Percentiles rank a stretch among this genome's conserved stretches.
Evolutionary conservation across 768 basidiomycete genomes (phyloP).

Genomic region (Termitomyces eurrhizus): DNA sequence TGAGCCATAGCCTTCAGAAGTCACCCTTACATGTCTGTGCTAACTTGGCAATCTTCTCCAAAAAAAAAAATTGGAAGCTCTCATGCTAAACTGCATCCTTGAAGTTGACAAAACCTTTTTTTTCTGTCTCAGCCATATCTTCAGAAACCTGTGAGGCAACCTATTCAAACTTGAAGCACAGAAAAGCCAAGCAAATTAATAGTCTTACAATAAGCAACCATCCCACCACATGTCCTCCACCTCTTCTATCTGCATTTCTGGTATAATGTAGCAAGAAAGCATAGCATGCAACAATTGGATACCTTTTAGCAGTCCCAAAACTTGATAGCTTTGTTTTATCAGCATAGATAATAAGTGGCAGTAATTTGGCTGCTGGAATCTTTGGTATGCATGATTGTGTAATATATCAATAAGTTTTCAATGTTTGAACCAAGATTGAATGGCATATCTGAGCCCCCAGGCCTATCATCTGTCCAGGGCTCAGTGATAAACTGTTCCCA

Average conservation of each 20-base stretch:
- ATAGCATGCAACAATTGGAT: not conserved
- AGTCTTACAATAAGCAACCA: not conserved
- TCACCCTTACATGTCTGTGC: not conserved
- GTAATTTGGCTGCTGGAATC: not conserved
- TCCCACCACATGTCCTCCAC: not conserved
- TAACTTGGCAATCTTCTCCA: not conserved
- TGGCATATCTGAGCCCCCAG: too few species aligned
- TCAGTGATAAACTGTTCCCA: too few species aligned
- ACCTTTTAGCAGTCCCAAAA: too few species aligned
- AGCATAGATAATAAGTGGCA: not conserved
- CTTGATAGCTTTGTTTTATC: not conserved
- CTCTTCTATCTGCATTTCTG: not conserved
- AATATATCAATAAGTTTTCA: too few species aligned
- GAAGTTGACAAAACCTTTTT: not conserved
- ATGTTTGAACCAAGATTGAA: too few species aligned
- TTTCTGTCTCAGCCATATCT: not conserved
- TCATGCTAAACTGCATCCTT: not conserved
- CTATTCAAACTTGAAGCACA: too few species aligned
- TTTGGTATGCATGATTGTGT: not conserved
- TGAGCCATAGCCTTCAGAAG: too few species aligned
- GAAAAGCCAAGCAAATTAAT: too few species aligned
- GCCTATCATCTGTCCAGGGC: too few species aligned
- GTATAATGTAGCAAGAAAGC: not conserved
- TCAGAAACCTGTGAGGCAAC: not conserved
- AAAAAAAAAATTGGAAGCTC: not conserved